Evolutionary conservation across 768 basidiomycete genomes (phyloP).

Genomic region (Leccinum boreale): DNA sequence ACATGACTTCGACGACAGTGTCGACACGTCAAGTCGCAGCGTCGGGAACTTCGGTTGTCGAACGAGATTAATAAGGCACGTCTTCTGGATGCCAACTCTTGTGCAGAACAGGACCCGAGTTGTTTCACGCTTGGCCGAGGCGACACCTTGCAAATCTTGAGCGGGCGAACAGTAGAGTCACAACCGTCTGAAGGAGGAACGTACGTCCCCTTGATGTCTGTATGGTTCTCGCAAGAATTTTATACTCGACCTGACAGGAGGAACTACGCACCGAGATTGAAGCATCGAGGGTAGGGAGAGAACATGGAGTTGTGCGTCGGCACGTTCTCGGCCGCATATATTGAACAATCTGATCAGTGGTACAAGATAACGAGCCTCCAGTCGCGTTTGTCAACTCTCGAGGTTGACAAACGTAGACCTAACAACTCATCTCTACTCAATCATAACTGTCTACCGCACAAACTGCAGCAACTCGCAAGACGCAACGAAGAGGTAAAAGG

Average conservation of each 20-base stretch:
- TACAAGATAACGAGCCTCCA: constrained; percentile 46
- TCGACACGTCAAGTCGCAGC: constrained; percentile 88
- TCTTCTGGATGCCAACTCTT: constrained; percentile 84
- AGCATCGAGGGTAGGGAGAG: constrained; percentile 73
- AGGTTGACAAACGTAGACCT: constrained; percentile 43
- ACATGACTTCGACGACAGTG: constrained; percentile 65
- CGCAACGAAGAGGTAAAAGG: constrained; percentile 12
- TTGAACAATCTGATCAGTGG: not conserved
- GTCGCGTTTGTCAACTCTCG: constrained; percentile 68
- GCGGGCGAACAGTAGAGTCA: constrained; percentile 91
- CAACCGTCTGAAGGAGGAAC: constrained; percentile 89
- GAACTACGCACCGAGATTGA: constrained; percentile 97
- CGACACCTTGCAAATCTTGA: constrained; percentile 94
- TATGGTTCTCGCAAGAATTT: not conserved
- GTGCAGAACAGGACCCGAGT: constrained; percentile 87
- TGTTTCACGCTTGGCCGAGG: constrained; percentile 82
- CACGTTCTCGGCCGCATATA: not conserved
- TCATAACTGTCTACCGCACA: constrained; percentile 17
- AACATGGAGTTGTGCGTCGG: constrained; percentile 60
- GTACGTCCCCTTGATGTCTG: constrained; percentile 38
- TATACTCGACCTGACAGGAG: constrained; percentile 52
- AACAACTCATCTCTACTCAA: constrained; percentile 14
- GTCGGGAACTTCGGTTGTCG: constrained; percentile 84
- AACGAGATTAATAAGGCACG: constrained; percentile 85
- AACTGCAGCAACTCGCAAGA: constrained; percentile 11